A percentile compares a stretch with the other conserved stretches of the same genome.
Conservation (phyloP, 805 yeast species). For the Candida boidinii region DNA sequence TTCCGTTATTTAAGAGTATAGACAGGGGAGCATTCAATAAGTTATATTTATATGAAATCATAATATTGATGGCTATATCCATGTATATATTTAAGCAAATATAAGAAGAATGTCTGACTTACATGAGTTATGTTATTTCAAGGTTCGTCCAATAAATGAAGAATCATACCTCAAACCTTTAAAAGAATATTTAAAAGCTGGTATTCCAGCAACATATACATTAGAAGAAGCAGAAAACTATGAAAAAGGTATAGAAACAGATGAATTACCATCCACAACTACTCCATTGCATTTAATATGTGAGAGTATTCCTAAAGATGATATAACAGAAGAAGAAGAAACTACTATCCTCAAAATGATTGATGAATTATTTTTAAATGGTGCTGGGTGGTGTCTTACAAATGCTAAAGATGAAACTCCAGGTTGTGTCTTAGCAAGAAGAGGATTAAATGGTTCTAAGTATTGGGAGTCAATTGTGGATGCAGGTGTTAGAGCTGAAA, state of each 20-base stretch:
- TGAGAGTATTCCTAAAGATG: slow-evolving; percentile 37
- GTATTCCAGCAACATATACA: slow-evolving; percentile 80
- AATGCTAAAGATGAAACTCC: slow-evolving; percentile 72
- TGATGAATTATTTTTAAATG: slow-evolving; percentile 63
- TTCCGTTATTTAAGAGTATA: no score
- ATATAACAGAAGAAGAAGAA: slow-evolving; percentile 30
- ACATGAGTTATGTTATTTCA: slow-evolving; percentile 53
- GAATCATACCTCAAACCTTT: slow-evolving; percentile 35
- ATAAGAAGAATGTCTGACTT: slow-evolving; percentile 62
- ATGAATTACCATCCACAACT: slow-evolving; percentile 42
- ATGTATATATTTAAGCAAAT: no score
- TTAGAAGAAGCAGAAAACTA: slow-evolving; percentile 64
- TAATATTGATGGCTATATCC: no score
- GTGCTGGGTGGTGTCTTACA: slow-evolving; percentile 86
- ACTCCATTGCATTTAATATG: slow-evolving; percentile 73
- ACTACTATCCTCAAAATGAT: slow-evolving; percentile 45
- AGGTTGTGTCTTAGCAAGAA: slow-evolving; percentile 65
- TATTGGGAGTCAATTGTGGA: slow-evolving; percentile 50
- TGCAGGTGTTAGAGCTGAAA: slow-evolving; percentile 89
- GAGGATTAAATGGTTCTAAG: slow-evolving; percentile 30
- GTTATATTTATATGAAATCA: no score
- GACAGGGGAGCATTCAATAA: no score
- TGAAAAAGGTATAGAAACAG: slow-evolving; percentile 31
- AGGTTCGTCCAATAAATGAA: slow-evolving; percentile 40
- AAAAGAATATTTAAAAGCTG: slow-evolving; percentile 40